Evolutionary conservation across 108 stramenopile genomes (phyloP).

Genomic region (Nannochloropsis oceanica): DNA sequence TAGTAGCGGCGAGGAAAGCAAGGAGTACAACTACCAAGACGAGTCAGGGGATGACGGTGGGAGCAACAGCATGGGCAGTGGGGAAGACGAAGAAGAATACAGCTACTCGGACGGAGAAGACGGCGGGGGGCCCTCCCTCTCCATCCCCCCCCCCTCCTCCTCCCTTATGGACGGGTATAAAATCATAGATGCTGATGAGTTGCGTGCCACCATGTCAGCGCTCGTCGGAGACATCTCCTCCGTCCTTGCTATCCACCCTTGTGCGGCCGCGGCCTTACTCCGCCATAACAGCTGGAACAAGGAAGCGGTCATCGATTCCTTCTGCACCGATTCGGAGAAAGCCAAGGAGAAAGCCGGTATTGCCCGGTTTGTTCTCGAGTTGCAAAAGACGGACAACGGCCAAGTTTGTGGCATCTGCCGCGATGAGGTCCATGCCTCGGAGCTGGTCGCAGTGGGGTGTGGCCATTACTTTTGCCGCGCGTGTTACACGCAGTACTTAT

Average conservation of each 20-base stretch:
- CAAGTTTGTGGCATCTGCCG: slow-evolving; percentile 67
- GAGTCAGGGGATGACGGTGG: slow-evolving; percentile 38
- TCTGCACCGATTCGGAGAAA: slow-evolving; percentile 52
- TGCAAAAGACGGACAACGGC: not conserved
- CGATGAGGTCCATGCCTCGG: slow-evolving; percentile 46
- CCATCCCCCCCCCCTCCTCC: not conserved
- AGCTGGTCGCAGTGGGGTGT: slow-evolving; percentile 72
- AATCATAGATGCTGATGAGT: slow-evolving; percentile 13
- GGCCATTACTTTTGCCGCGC: slow-evolving; percentile 81
- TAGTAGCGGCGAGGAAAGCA: slow-evolving; percentile 21
- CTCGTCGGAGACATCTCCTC: slow-evolving; percentile 25
- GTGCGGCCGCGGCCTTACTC: slow-evolving; percentile 61
- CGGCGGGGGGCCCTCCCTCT: not conserved
- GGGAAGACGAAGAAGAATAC: slow-evolving; percentile 20
- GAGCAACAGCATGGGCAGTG: slow-evolving; percentile 7
- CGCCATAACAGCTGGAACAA: slow-evolving; percentile 75
- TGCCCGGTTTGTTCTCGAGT: not conserved
- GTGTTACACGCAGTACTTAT: slow-evolving; percentile 78
- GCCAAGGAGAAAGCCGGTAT: slow-evolving; percentile 57
- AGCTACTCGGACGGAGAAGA: slow-evolving; percentile 13
- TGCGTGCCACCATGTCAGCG: slow-evolving; percentile 26
- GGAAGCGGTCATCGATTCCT: slow-evolving; percentile 69
- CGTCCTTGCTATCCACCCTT: slow-evolving; percentile 41
- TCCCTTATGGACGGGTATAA: not conserved
- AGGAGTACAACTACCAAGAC: slow-evolving; percentile 37